Evolutionary conservation across 2,329 filamentous ascomycete genomes (phyloP), one percentile per base, ranked within the genome.

Genomic region (Xylariaceae sp.): DNA sequence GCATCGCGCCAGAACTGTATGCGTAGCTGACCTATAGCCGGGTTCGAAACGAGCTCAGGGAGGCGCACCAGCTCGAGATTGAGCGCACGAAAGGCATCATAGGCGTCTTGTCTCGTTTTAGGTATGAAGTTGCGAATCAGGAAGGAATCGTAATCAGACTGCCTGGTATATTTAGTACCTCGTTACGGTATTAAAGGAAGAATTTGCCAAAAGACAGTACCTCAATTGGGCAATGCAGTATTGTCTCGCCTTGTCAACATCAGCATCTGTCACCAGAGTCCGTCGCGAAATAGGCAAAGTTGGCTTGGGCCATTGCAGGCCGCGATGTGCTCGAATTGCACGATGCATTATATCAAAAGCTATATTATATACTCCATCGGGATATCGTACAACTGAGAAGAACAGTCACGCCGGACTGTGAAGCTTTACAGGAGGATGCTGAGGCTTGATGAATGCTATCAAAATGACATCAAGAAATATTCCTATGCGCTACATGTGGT

Each of bases 1-100:
- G 91, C 87, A 67, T 98, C 93, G 46, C 91, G 86, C 91, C 95
- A 98, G 79, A 98, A 98, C 73, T 96, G 91, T 75, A 96, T 88
- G 63, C 95, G 92, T 82, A 98, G 87, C 49, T 88, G 82, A 46
- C 92, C 94, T 59, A 98, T 90, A 3, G 88, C 89, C n/a, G 90
- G 86, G 59, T 90, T 95, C 43, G 91, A 95, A 17, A 95, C 93
- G 11, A 90, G 87, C 75, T 98, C 94, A 55, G 95, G 92, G 61
- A 98, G 89, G 55, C 91, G 86, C 40, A 94, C 91, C 58, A 97
- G 85, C 74, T 97, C 94, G 68, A 98, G 84, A 72, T 99, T 99
- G 74, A 99, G 87, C 47, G 93, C 90, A 62, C 94, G 90, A 56
- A 99, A 86, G 57, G 93, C 92, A 65, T 96, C 85, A 76, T 98